Conservation (phyloP, 2,329 filamentous ascomycete genomes). For the Cercospora sp. region DNA sequence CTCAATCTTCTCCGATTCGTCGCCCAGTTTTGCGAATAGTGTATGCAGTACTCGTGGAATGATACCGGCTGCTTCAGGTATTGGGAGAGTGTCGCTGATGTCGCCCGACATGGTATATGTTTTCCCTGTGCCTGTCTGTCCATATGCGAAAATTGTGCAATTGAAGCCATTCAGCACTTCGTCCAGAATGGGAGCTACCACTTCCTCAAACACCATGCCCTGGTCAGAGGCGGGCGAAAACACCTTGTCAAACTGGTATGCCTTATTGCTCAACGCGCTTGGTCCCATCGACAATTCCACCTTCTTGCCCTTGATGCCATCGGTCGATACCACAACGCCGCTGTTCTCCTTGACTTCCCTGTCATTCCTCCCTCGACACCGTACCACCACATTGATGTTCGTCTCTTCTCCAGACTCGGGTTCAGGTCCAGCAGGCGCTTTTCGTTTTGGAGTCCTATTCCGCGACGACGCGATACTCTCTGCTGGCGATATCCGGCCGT, state of each 20-base stretch:
- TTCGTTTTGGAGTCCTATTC: conserved; percentile 68
- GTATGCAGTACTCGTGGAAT: conserved; percentile 87
- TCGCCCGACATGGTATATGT: conserved; percentile 99
- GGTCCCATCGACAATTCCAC: conserved; percentile 91
- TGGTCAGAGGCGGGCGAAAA: conserved; percentile 95
- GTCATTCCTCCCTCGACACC: conserved; percentile 88
- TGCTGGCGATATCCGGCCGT: conserved; percentile 66
- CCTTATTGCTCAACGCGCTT: conserved; percentile 90
- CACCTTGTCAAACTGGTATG: conserved; percentile 94
- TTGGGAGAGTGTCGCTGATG: conserved; percentile 85
- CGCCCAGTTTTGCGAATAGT: conserved; percentile 80
- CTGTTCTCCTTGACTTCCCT: conserved; percentile 93
- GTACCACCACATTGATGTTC: conserved; percentile 96
- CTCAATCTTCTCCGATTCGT: conserved; percentile 65
- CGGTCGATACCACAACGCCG: conserved; percentile 83
- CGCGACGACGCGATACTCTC: conserved; percentile 65
- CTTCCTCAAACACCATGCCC: conserved; percentile 90
- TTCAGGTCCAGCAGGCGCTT: conserved; percentile 71
- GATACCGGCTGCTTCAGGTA: conserved; percentile 91
- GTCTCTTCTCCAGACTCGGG: conserved; percentile 72
- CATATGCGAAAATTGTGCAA: conserved; percentile 98
- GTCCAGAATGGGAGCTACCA: conserved; percentile 87
- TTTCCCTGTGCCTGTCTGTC: conserved; percentile 96
- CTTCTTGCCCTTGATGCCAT: conserved; percentile 80
- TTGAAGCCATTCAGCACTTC: conserved; percentile 96